Percentiles rank a stretch among this genome's conserved stretches.
These are phyloP conservation scores for Trichophyton benhamiae DNA, from an alignment of 2,329 filamentous ascomycete species.

Conservation along the genomic window DNA sequence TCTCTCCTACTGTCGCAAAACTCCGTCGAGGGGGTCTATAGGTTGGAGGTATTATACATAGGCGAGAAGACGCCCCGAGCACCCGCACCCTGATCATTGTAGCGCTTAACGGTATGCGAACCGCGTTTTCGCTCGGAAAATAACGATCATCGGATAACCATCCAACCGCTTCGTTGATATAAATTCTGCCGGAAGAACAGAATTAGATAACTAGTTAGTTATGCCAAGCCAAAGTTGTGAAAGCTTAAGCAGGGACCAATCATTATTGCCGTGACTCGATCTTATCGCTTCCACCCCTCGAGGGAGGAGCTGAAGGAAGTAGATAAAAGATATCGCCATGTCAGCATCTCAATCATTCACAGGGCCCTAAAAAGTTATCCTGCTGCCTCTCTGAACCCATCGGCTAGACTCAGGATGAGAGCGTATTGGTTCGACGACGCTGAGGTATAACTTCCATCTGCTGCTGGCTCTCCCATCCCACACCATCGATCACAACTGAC, in stretches of 20 bases:
- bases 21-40: constrained; percentile 18
- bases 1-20: constrained; percentile 30
- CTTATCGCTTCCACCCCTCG: neutral
- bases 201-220: neutral
- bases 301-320: neutral
- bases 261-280: neutral
- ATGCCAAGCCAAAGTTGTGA: neutral
- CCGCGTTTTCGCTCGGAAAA: neutral
- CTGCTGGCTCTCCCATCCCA: neutral
- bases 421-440: constrained; percentile 61
- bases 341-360: neutral
- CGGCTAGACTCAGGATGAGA: constrained; percentile 42
- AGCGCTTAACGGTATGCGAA: neutral
- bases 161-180: neutral
- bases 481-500: neutral
- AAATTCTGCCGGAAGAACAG: neutral
- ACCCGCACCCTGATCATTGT: constrained; percentile 27
- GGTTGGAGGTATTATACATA: constrained; percentile 17
- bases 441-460: constrained; percentile 34
- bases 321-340: neutral
- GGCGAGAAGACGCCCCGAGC: constrained; percentile 20
- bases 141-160: neutral
- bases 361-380: neutral
- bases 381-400: neutral
- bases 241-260: neutral